These are phyloP conservation scores for Eucalyptus urophylla DNA, from an alignment of 345 rosid species.

Conservation along the genomic window DNA sequence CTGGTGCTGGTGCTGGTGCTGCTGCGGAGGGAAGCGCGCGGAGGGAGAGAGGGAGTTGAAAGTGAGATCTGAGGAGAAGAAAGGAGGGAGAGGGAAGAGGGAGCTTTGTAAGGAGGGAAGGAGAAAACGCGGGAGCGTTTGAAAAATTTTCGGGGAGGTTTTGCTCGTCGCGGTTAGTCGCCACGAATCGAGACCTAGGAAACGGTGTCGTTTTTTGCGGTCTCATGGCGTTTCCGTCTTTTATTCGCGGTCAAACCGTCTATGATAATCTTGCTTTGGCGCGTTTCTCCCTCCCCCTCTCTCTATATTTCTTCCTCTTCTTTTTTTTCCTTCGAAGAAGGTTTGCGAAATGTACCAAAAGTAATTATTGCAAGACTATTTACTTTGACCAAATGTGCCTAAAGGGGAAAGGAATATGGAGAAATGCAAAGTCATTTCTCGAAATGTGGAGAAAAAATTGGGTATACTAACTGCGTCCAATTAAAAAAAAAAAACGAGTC, in stretches of 20 bases:
- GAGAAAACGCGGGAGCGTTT: background rate
- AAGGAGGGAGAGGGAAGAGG: background rate
- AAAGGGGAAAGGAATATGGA: fast-evolving
- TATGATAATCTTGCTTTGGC: background rate
- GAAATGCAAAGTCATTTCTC: fast-evolving
- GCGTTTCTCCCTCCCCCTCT: background rate
- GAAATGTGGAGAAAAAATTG: too few species aligned
- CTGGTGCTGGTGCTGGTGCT: background rate
- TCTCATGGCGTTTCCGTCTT: fast-evolving
- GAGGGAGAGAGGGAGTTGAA: background rate
- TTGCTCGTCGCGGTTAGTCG: background rate
- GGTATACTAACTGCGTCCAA: fast-evolving
- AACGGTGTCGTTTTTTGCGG: background rate
- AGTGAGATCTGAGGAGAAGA: background rate
- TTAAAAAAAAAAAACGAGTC: too few species aligned
- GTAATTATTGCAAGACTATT: background rate
- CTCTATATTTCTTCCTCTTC: background rate
- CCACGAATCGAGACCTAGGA: background rate
- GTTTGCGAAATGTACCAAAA: background rate
- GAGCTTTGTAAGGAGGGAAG: background rate
- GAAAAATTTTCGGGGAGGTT: background rate
- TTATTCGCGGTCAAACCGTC: background rate
- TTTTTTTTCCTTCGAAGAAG: background rate
- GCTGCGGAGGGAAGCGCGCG: background rate
- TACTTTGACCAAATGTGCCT: fast-evolving